Percentiles rank a stretch among this genome's conserved stretches.
These are phyloP conservation scores for Phoma sp. DNA, from an alignment of 2,329 filamentous ascomycete species.

Conservation along the genomic window DNA sequence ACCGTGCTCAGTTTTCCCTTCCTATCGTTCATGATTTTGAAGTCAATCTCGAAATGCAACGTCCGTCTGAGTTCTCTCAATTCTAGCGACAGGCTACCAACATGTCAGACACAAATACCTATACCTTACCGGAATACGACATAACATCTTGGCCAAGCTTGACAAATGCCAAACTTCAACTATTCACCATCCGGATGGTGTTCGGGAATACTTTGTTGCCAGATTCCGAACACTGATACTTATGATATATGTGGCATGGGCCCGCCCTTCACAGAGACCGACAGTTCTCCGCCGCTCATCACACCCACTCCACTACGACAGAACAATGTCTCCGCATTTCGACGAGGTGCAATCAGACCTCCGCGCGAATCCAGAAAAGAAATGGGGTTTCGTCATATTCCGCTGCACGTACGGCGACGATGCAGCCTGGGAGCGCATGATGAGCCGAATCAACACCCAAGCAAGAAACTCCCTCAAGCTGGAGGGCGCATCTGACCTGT, in stretches of 20 bases:
- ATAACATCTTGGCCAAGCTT: not conserved
- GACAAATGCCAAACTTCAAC: not conserved
- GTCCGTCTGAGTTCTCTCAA: not conserved
- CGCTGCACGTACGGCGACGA: constrained; percentile 19
- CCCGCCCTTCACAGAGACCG: not conserved
- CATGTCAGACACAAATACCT: no score
- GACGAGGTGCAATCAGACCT: not conserved
- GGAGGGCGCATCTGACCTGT: constrained; percentile 8
- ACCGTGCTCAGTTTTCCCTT: no score
- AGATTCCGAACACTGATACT: not conserved
- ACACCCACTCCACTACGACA: not conserved
- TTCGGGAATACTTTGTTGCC: not conserved
- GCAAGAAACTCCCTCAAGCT: constrained; percentile 1
- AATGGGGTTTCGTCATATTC: constrained; percentile 23
- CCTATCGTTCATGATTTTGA: no score
- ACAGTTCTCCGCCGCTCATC: not conserved
- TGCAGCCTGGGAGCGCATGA: constrained; percentile 16
- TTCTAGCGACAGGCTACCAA: not conserved
- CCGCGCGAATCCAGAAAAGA: constrained; percentile 2
- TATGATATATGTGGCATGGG: not conserved
- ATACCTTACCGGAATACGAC: not conserved
- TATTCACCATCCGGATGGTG: not conserved
- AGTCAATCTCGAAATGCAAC: no score
- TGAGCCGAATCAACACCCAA: constrained; percentile 10
- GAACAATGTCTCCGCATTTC: not conserved